Percentiles rank a stretch among this genome's conserved stretches.
Conservation (phyloP, 495 filamentous ascomycete species). For the Penicillium flavigenum region DNA sequence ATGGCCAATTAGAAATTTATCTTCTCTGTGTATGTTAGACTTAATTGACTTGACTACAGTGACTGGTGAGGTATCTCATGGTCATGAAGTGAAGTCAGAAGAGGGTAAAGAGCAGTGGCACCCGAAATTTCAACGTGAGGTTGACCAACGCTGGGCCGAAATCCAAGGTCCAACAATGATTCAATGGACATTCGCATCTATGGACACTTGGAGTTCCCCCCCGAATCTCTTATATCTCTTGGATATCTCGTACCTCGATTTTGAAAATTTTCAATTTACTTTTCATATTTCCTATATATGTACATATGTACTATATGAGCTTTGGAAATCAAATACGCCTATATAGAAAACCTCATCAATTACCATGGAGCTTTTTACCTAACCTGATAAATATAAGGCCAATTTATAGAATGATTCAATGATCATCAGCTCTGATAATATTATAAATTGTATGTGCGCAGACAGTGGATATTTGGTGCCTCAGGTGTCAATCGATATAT, state of each 20-base stretch:
- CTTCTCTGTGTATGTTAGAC: neutral
- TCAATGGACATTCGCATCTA: neutral
- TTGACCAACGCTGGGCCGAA: neutral
- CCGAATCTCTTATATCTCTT: neutral
- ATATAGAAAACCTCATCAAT: neutral
- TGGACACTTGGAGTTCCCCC: too few relatives aligned
- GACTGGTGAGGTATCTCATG: neutral
- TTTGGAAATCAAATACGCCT: neutral
- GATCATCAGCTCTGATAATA: neutral
- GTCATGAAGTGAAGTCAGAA: neutral
- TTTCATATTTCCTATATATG: neutral
- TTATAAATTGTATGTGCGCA: neutral
- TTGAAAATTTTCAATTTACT: neutral
- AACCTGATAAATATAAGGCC: neutral
- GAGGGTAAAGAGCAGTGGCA: neutral
- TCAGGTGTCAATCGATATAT: slow-evolving; percentile 27
- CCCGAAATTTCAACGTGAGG: slow-evolving; percentile 5
- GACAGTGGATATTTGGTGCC: slow-evolving; percentile 16
- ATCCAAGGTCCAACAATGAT: neutral
- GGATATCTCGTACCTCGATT: neutral
- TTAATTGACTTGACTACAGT: neutral
- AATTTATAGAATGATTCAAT: neutral
- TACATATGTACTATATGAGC: too few relatives aligned
- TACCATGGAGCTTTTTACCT: neutral
- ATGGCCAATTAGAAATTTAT: neutral